Base-by-base conservation (phyloP, 192 early-diverging fungal species). In the Rhizoclosmatium globosum region DNA sequence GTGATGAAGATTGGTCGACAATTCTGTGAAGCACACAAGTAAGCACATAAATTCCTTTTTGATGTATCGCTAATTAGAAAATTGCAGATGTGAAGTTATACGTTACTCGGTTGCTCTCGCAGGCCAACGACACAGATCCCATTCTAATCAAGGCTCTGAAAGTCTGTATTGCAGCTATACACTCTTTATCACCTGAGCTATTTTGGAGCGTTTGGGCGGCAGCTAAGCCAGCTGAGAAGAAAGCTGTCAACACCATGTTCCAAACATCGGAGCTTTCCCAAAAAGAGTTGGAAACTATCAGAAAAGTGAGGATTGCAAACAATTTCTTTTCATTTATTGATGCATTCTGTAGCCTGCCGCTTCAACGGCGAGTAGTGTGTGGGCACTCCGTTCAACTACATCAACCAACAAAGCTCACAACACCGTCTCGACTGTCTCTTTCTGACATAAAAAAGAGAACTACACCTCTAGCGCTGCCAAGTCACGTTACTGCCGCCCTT, bases 1-100 rank as follows among this genome's bases (percentile, higher is more conserved):
- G 60, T 62, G 76, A 68, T 39, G 70, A 64, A 4, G 81, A 82
- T 4, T 82, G 81, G 81, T 11, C 44, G 47, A 56, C 15, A 71
- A 46, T 67, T 19, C 44, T 67, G 21, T 46, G 41, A 74, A 62
- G 44, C 44, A 56, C 9, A 57, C 59, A 38, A 74, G 72, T 74
- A 11, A 19, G 43, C 31, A 3, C 41, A 53, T 64, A 31, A 7
- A 11, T 6, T 68, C 56, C 56, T 48, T 17, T 56, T 13, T 57
- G 50, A 56, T n/a, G 53, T 23, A 3, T 15, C 19, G 38, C 17
- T 60, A 62, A 46, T 74, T 17, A 11, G 38, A 19, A 46, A 64
- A 19, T 38, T 68, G 9, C 50, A 76, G 74, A 76, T 41, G 50
- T 76, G 46, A 76, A 76, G 41, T 19, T 67, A 7, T 66, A 62